Evolutionary conservation across 2,329 filamentous ascomycete genomes (phyloP), one percentile per base, ranked within the genome.

Genomic region (Neoarthrinium moseri): DNA sequence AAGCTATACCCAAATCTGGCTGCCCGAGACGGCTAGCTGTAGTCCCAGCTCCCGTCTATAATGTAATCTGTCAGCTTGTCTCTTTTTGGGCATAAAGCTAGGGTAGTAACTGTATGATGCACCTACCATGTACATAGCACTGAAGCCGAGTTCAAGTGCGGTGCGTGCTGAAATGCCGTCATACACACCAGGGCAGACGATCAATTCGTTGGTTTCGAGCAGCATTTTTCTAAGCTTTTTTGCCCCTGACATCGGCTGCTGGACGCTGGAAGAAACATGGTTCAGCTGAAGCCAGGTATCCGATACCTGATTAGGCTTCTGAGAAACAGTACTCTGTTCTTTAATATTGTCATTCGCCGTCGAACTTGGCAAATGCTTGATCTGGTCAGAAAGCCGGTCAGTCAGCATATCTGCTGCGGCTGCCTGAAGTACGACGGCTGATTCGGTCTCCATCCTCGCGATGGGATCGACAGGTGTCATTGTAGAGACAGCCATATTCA

Each of bases 111-210:
- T 40, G 4, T 20, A 10, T 5, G 17, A 7, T 32, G 35, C 33
- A 52, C 56, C 21, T 56, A 75, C 73, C 74, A 78, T 77, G 55
- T 77, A 78, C 49, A 78, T 58, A 7, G 69, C 68, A 46, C 74
- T 67, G 47, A 75, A 77, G 26, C 73, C 73, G 6, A 70, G 62
- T 24, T 69, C 64, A 22, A 77, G 65, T 21, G 74, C 74, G 13
- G 74, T 67, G 21, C 71, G 68, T 27, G 73, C 72, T 6, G 73
- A 73, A 17, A 77, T 54, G 11, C 74, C 73, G 60, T 77, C 74
- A 46, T 74, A 76, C n/a, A 77, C 72, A 11, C 73, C 73, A 3
- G 74, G 73, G 23, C 66, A 69, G 22, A 70, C 59, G 23, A 76
- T 66, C 32, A 77, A 46, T 35, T 62, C 56, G 17, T 59, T 42